Base-by-base conservation (phyloP, 1,139 yeast species). In the Magnusiomyces sp. region DNA sequence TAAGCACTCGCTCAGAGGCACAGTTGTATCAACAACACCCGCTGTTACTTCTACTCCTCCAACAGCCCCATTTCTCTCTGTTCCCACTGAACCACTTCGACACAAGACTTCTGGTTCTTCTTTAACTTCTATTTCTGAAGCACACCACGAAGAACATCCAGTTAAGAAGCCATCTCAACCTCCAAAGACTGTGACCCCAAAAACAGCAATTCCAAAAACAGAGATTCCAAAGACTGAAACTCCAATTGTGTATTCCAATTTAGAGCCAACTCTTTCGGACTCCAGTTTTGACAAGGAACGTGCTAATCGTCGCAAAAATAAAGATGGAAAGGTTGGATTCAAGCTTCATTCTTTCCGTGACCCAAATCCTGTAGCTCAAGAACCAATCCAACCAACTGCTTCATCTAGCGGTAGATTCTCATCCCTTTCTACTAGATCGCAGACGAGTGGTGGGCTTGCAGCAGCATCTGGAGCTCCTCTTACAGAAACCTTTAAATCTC, bases 401-500 rank as follows among this genome's bases (percentile, higher is more conserved):
- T 37, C 40, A 14, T 11, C 40, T 34, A 39, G 23, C 31, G 29
- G 46, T 13, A 17, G 40, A 6, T 11, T 31, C 9, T 43, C 46
- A 2, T 43, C 39, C 10, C 23, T 23, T n/a, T 13, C 46, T 10
- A 7, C 33, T 14, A 19, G 40, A 29, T 23, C 40, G 13, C 31
- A 38, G 19, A 37, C 43, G 29, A 41, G 42, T 38, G 39, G 23
- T 31, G 45, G 47, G 33, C 46, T 17, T 27, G 46, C 51, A 5
- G 48, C 48, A 23, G 41, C 48, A 6, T 31, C 34, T 5, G 46
- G 33, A 16, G 40, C 31, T 19, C 50, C 40, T 42, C 47, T 7
- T 20, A 38, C 29, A 19, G 45, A 31, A 34, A 45, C 44, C 38
- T 66, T 65, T 57, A 53, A 53, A 29, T 66, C 70, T n/a, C 60